Percentiles rank a stretch among this genome's conserved stretches.
These are phyloP conservation scores for Leishmania mexicana DNA, from an alignment of 208 protist species.

Conservation along the genomic window DNA sequence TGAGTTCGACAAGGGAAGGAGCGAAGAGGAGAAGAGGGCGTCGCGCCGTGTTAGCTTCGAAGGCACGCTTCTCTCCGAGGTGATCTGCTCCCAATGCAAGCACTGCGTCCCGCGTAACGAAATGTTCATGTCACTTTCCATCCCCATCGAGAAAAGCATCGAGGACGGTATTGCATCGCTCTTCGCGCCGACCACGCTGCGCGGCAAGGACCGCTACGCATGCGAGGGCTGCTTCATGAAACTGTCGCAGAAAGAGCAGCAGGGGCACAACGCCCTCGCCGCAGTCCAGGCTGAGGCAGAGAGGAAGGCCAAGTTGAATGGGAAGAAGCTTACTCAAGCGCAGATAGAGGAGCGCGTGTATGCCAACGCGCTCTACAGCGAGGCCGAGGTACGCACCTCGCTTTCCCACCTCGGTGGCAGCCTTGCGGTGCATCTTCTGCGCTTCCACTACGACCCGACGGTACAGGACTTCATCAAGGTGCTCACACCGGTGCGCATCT, in stretches of 20 bases:
- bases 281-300: slow-evolving; percentile 38
- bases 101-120: slow-evolving; percentile 55
- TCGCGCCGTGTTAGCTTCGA: slow-evolving; percentile 71
- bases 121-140: slow-evolving; percentile 87
- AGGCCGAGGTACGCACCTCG: slow-evolving; percentile 62
- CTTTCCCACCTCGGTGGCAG: slow-evolving; percentile 70
- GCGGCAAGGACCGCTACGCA: slow-evolving; percentile 75
- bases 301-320: slow-evolving; percentile 26
- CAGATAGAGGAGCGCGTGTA: slow-evolving; percentile 33
- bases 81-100: slow-evolving; percentile 61
- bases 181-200: slow-evolving; percentile 48
- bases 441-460: slow-evolving; percentile 72
- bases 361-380: slow-evolving; percentile 75
- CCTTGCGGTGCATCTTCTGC: slow-evolving; percentile 78
- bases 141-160: slow-evolving; percentile 72
- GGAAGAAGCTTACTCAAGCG: slow-evolving; percentile 33
- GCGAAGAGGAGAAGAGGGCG: slow-evolving; percentile 51
- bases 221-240: slow-evolving; percentile 84
- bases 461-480: slow-evolving; percentile 69
- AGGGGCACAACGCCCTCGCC: slow-evolving; percentile 62
- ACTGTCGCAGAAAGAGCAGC: slow-evolving; percentile 54
- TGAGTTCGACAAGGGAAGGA: slow-evolving; percentile 81
- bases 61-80: slow-evolving; percentile 59
- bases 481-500: slow-evolving; percentile 54
- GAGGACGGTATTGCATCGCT: slow-evolving; percentile 53